These are phyloP conservation scores for Handroanthus guayacan DNA, from an alignment of 257 asterid genomes.

Conservation along the genomic window DNA sequence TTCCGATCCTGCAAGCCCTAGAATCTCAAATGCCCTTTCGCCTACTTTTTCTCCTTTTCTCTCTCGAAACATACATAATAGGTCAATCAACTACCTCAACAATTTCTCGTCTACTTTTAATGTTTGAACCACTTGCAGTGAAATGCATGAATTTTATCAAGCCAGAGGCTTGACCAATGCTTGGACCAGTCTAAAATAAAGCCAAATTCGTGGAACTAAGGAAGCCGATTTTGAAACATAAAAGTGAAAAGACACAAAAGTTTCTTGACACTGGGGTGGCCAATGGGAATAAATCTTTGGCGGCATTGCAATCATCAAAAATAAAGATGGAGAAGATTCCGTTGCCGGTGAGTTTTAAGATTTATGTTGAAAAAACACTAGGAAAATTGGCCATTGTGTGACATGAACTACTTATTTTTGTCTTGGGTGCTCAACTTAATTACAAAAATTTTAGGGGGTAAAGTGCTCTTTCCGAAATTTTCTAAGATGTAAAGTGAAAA, in stretches of 20 bases:
- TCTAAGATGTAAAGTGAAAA: too few relatives aligned
- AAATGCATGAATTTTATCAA: constrained; percentile 59
- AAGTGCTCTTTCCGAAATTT: too few relatives aligned
- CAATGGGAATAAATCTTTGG: constrained; percentile 57
- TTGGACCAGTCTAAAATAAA: constrained; percentile 83
- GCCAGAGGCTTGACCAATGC: constrained; percentile 76
- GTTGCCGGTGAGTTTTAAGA: constrained; percentile 54
- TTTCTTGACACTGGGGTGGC: constrained; percentile 43
- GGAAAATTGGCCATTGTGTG: too few relatives aligned
- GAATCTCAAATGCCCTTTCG: constrained; percentile 39
- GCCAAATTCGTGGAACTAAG: constrained; percentile 69
- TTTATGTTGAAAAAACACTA: too few relatives aligned
- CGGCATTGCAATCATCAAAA: constrained; percentile 42
- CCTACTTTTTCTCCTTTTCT: constrained; percentile 40
- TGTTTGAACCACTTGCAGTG: constrained; percentile 69
- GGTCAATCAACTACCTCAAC: constrained; percentile 41
- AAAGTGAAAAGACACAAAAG: constrained; percentile 46
- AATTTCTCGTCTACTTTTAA: constrained; percentile 16
- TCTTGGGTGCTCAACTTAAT: too few relatives aligned
- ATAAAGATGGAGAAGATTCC: constrained; percentile 39
- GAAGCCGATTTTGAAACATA: constrained; percentile 58
- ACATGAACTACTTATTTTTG: too few relatives aligned
- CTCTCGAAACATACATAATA: constrained; percentile 51
- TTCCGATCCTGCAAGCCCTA: too few relatives aligned
- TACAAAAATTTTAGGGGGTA: too few relatives aligned